Conservation (phyloP, 2,329 filamentous ascomycete species). For the Pseudophaeomoniella oleicola region DNA sequence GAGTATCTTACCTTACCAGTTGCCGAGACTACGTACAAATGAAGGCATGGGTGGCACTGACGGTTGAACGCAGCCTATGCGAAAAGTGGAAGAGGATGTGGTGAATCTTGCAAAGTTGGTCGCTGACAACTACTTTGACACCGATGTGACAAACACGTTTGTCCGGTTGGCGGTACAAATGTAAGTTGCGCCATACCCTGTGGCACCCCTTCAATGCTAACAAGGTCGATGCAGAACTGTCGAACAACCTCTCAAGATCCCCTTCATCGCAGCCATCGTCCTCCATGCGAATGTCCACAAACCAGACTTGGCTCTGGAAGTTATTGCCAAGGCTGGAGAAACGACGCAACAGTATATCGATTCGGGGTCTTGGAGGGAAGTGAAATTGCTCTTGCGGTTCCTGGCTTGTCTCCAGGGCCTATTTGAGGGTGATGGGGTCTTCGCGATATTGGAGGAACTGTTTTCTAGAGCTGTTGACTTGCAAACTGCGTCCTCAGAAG, state of each 20-base stretch:
- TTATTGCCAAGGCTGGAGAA: constrained; percentile 49
- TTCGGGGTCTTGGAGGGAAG: constrained; percentile 69
- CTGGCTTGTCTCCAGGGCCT: constrained; percentile 72
- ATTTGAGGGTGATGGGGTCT: constrained; percentile 72
- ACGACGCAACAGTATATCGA: constrained; percentile 53
- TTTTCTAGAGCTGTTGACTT: constrained; percentile 82
- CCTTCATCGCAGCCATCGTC: constrained; percentile 75
- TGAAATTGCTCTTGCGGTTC: constrained; percentile 82
- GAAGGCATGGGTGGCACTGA: no score
- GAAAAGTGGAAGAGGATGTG: constrained; percentile 66
- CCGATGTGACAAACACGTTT: constrained; percentile 59
- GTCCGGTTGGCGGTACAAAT: constrained; percentile 62
- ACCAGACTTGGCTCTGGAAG: constrained; percentile 55
- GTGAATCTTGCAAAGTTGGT: constrained; percentile 60
- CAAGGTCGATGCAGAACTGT: constrained; percentile 35
- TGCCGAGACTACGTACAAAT: no score
- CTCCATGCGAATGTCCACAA: constrained; percentile 67
- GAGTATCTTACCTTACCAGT: no score
- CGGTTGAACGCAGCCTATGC: constrained; percentile 34
- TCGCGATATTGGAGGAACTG: constrained; percentile 74
- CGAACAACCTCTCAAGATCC: constrained; percentile 96
- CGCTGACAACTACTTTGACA: constrained; percentile 73
- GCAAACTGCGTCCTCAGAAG: constrained; percentile 83
- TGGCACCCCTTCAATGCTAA: background rate
- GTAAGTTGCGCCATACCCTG: constrained; percentile 24